Conservation (phyloP, 768 basidiomycete genomes). For the Mycena pura region DNA sequence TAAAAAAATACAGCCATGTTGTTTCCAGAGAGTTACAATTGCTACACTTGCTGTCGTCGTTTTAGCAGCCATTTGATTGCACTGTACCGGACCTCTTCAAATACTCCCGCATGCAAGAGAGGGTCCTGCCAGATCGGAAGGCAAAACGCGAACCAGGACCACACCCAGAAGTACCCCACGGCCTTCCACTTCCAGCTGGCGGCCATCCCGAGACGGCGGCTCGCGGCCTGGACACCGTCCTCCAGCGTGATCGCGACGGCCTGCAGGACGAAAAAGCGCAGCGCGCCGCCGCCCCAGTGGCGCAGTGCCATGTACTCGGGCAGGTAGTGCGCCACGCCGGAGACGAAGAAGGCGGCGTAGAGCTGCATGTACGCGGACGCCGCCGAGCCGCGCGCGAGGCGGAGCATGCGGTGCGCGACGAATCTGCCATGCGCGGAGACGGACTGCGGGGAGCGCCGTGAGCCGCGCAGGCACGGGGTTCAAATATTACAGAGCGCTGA, state of each 20-base stretch:
- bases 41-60: too few relatives aligned
- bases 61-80: too few relatives aligned
- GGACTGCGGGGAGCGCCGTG: neutral
- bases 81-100: slow-evolving; percentile 13
- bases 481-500: neutral
- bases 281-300: slow-evolving; percentile 30
- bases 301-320: slow-evolving; percentile 42
- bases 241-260: slow-evolving; percentile 41
- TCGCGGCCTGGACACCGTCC: slow-evolving; percentile 24
- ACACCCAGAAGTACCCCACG: slow-evolving; percentile 37
- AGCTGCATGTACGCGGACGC: slow-evolving; percentile 19
- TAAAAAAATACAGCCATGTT: too few relatives aligned
- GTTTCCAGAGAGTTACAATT: too few relatives aligned
- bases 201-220: slow-evolving; percentile 9
- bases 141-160: slow-evolving; percentile 34
- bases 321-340: slow-evolving; percentile 39
- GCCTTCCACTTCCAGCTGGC: slow-evolving; percentile 18
- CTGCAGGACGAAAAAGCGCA: slow-evolving; percentile 44
- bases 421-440: slow-evolving; percentile 18
- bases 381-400: slow-evolving; percentile 2
- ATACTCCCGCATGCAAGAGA: slow-evolving; percentile 5
- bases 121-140: slow-evolving; percentile 33
- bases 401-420: slow-evolving; percentile 3
- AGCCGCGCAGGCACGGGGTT: neutral
- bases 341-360: slow-evolving; percentile 37